These are phyloP conservation scores for Penicillium robsamsonii DNA, from an alignment of 495 filamentous ascomycete genomes.

Conservation along the genomic window DNA sequence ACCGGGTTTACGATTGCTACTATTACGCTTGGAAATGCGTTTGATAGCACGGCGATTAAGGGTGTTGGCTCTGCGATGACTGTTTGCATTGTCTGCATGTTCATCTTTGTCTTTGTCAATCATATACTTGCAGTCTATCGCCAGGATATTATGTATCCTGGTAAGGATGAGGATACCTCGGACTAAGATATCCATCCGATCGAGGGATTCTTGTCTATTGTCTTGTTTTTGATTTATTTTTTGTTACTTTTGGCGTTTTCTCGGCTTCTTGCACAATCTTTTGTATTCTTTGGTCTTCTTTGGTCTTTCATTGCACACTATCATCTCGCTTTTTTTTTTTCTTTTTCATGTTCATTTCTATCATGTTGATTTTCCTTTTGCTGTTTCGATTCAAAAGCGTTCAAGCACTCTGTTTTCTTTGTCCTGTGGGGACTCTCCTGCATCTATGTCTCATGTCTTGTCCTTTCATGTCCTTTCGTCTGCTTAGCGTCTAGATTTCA, in stretches of 20 bases:
- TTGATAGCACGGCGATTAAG: constrained; percentile 39
- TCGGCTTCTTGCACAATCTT: background rate
- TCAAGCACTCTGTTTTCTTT: background rate
- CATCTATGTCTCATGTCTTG: constrained; percentile 1
- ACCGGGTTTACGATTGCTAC: constrained; percentile 48
- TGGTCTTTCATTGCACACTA: background rate
- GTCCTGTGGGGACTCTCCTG: background rate
- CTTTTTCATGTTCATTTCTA: too few relatives aligned
- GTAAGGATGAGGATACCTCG: constrained; percentile 59
- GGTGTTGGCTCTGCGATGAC: constrained; percentile 46
- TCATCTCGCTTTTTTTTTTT: too few relatives aligned
- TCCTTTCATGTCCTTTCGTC: background rate
- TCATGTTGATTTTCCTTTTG: background rate
- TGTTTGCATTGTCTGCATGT: constrained; percentile 54
- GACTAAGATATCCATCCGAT: constrained; percentile 19
- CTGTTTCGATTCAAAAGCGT: background rate
- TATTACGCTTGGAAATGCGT: constrained; percentile 43
- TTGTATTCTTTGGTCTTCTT: background rate
- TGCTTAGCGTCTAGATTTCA: background rate
- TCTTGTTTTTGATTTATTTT: background rate
- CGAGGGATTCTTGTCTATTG: background rate
- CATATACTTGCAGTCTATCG: constrained; percentile 53
- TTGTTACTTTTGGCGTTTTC: background rate
- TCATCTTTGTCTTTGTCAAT: constrained; percentile 53
- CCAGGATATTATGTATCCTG: constrained; percentile 59